Evolutionary conservation across 495 filamentous ascomycete genomes (phyloP), one percentile per base, ranked within the genome.

Genomic region (Astrothelium macrocarpum): DNA sequence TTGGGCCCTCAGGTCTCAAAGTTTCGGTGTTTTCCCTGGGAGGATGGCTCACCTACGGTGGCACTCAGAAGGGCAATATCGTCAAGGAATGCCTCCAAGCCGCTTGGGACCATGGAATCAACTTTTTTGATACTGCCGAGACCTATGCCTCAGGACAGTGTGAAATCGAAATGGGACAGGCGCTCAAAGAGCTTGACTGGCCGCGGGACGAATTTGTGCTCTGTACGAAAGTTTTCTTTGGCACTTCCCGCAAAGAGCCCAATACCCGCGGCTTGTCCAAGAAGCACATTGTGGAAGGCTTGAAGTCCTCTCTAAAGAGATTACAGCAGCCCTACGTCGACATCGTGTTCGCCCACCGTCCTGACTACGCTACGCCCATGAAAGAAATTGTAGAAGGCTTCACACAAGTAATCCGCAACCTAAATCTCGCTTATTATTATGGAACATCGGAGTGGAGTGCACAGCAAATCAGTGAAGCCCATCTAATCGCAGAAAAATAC

Each of bases 361-460:
- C 69, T 32, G 78, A 80, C 58, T 69, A 69, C 53, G 77, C 73
- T 32, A 78, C 77, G 0, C 77, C 78, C 2, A 80, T 80, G 78
- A 76, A 71, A 59, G 78, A 79, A 68, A 78, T 80, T 46, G 78
- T 80, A 12, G 78, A 80, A 64, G 78, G 71, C 61, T 80, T 80
- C 72, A 79, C 78, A 14, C 78, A 80, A 45, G 67, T 68, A 61
- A 80, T 78, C 68, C 70, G 71, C 32, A 71, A 78, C 65, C 63
- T 77, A 32, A 78, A 78, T 64, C 66, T 80, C 0, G 78, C 78
- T 46, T 80, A 80, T 64, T 79, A 80, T 63, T 80, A 78, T 78
- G 82, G 82, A 31, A 84, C 82, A 7, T 79, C 75, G 34, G 79
- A 83, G 70, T 82, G 82, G 84, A 73, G 70, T 46, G 81, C 82